These are phyloP conservation scores for Scalesia atractyloides DNA, from an alignment of 129 eudicot species.

Conservation along the genomic window DNA sequence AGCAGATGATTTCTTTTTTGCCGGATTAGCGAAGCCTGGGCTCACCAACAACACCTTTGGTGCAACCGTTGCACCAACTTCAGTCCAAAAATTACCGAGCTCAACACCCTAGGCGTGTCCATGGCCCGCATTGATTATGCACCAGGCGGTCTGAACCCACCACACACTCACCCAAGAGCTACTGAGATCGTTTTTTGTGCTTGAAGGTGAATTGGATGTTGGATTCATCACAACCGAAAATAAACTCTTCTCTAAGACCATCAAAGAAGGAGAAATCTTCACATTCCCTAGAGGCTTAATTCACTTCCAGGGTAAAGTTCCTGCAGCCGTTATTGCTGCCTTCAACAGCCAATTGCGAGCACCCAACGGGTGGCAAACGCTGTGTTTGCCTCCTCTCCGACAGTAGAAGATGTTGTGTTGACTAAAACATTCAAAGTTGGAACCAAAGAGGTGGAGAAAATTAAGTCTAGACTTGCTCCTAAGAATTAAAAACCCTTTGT, in stretches of 20 bases:
- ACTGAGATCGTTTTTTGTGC: slow-evolving; percentile 69
- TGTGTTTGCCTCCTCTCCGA: slow-evolving; percentile 58
- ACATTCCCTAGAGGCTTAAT: slow-evolving; percentile 67
- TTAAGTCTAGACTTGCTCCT: slow-evolving; percentile 73
- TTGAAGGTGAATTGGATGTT: slow-evolving; percentile 64
- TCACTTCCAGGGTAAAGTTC: slow-evolving; percentile 60
- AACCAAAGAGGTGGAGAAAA: slow-evolving; percentile 58
- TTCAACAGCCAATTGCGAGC: slow-evolving; percentile 81
- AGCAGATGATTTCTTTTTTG: slow-evolving; percentile 62
- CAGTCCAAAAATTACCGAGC: slow-evolving; percentile 58
- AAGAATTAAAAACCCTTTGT: slow-evolving; percentile 19
- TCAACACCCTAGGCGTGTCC: slow-evolving; percentile 79
- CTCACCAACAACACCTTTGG: slow-evolving; percentile 57
- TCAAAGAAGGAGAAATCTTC: slow-evolving; percentile 61
- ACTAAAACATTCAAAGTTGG: slow-evolving; percentile 68
- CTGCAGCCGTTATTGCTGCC: slow-evolving; percentile 56
- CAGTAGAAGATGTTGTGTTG: slow-evolving; percentile 67
- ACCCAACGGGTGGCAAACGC: no score
- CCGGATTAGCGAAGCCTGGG: slow-evolving; percentile 52
- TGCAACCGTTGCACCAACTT: slow-evolving; percentile 53
- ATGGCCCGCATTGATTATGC: slow-evolving; percentile 71
- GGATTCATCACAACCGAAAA: slow-evolving; percentile 72
- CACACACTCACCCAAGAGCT: slow-evolving; percentile 70
- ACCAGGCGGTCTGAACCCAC: slow-evolving; percentile 54
- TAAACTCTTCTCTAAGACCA: slow-evolving; percentile 49